Percentiles rank a stretch among this genome's conserved stretches.
These are phyloP conservation scores for Pistacia vera DNA, from an alignment of 345 rosid genomes.

Conservation along the genomic window DNA sequence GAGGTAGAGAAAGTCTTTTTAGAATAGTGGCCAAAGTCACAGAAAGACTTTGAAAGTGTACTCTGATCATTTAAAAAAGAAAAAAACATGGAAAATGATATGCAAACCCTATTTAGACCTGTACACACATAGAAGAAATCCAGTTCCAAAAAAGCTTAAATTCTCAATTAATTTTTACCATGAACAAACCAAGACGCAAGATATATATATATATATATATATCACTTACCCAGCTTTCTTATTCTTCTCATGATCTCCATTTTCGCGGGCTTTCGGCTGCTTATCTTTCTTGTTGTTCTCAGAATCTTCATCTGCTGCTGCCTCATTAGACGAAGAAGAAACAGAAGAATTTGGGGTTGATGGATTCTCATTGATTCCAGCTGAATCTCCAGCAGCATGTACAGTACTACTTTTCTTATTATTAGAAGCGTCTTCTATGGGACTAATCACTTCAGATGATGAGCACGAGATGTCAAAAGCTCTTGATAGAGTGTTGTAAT, in stretches of 20 bases:
- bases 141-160: background rate
- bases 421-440: conserved; percentile 18
- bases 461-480: conserved; percentile 46
- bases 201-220: background rate
- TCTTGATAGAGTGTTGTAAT: conserved; percentile 32
- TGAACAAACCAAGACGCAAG: background rate
- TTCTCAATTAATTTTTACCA: background rate
- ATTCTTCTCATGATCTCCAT: conserved; percentile 29
- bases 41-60: conserved; percentile 18
- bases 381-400: background rate
- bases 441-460: conserved; percentile 37
- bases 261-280: conserved; percentile 17
- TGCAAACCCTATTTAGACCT: background rate
- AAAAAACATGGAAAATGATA: background rate
- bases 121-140: background rate
- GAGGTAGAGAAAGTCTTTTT: background rate
- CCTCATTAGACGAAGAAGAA: conserved; percentile 42
- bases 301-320: conserved; percentile 24
- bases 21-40: background rate
- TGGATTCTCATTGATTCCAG: conserved; percentile 23
- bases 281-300: conserved; percentile 36
- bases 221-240: conserved; percentile 39
- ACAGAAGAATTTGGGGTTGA: conserved; percentile 39
- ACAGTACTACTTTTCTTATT: conserved; percentile 5
- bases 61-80: background rate